Evolutionary conservation across 176 grass and related monocot species (phyloP).

Genomic region (Oryza nivara): DNA sequence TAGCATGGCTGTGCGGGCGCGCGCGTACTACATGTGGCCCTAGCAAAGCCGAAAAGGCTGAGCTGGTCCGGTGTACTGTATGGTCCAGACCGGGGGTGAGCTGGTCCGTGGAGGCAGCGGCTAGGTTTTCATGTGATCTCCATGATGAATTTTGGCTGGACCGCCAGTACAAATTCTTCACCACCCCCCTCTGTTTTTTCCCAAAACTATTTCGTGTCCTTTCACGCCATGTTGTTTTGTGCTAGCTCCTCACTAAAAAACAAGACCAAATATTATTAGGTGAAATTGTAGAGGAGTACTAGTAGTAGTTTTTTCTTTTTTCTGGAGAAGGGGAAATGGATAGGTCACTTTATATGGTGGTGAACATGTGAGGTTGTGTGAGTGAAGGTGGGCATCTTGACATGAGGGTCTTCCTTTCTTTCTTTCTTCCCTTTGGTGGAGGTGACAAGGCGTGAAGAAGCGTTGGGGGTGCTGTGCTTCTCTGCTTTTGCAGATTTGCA

Average conservation of each 20-base stretch:
- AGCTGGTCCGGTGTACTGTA: constrained; percentile 19
- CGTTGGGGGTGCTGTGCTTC: not conserved
- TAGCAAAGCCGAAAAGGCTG: not conserved
- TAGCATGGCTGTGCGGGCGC: not conserved
- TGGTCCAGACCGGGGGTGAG: constrained; percentile 32
- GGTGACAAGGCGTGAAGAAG: constrained; percentile 30
- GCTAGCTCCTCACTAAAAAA: not conserved
- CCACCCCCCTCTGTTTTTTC: not conserved
- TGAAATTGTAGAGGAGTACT: not conserved
- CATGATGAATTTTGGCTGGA: constrained; percentile 25
- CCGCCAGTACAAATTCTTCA: not conserved
- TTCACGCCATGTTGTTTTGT: not conserved
- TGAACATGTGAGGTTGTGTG: not conserved
- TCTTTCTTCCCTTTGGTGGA: not conserved
- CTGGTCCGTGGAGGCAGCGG: constrained; percentile 20
- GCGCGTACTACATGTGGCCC: constrained; percentile 21
- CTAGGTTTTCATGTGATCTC: constrained; percentile 20
- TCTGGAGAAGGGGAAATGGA: no score
- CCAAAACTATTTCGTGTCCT: not conserved
- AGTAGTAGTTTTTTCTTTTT: not conserved
- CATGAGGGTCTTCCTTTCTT: not conserved
- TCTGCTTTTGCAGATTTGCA: not conserved
- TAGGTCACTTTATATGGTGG: not conserved
- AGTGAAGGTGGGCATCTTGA: constrained; percentile 12
- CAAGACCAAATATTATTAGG: not conserved